Percentiles rank a stretch among this genome's conserved stretches.
Conservation (phyloP, 2,329 filamentous ascomycete species). For the Biscogniauxia marginata region DNA sequence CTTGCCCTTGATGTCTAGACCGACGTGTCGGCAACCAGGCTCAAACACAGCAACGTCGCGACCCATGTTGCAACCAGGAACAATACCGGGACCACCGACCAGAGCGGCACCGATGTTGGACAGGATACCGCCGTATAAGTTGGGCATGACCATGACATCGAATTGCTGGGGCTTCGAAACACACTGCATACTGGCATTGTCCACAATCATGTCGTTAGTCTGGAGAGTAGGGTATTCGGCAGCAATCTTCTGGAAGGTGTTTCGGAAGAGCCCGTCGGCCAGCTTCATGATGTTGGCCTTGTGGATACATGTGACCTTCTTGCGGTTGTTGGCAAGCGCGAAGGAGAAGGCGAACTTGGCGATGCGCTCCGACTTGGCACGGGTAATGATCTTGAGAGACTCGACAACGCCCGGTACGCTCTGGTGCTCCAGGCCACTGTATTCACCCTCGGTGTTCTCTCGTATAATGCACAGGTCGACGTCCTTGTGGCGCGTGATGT, state of each 20-base stretch:
- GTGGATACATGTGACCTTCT: slow-evolving; percentile 99
- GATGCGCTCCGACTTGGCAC: slow-evolving; percentile 98
- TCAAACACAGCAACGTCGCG: slow-evolving; percentile 98
- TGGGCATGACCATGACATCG: slow-evolving; percentile 99
- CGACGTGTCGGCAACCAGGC: slow-evolving; percentile 98
- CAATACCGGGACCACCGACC: slow-evolving; percentile 93
- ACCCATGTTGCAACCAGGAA: slow-evolving; percentile 99
- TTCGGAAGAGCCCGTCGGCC: slow-evolving; percentile 96
- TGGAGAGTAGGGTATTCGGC: slow-evolving; percentile 95
- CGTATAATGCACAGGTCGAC: slow-evolving; percentile 99
- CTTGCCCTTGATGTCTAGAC: slow-evolving; percentile 99
- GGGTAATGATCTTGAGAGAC: slow-evolving; percentile 99
- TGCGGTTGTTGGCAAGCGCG: slow-evolving; percentile 95
- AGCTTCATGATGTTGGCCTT: slow-evolving; percentile 99
- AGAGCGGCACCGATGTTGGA: slow-evolving; percentile 98
- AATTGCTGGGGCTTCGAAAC: slow-evolving; percentile 96
- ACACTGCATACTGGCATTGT: slow-evolving; percentile 99
- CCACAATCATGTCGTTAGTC: slow-evolving; percentile 99
- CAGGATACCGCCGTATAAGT: slow-evolving; percentile 96
- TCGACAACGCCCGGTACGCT: slow-evolving; percentile 95
- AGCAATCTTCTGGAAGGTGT: slow-evolving; percentile 89
- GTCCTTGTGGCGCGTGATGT: slow-evolving; percentile 94
- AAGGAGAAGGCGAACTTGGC: slow-evolving; percentile 99
- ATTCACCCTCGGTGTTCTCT: slow-evolving; percentile 99
- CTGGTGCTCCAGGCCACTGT: slow-evolving; percentile 98